Evolutionary conservation across 2,329 filamentous ascomycete genomes (phyloP), one percentile per base, ranked within the genome.

Genomic region (Paracoccidioides brasiliensis): DNA sequence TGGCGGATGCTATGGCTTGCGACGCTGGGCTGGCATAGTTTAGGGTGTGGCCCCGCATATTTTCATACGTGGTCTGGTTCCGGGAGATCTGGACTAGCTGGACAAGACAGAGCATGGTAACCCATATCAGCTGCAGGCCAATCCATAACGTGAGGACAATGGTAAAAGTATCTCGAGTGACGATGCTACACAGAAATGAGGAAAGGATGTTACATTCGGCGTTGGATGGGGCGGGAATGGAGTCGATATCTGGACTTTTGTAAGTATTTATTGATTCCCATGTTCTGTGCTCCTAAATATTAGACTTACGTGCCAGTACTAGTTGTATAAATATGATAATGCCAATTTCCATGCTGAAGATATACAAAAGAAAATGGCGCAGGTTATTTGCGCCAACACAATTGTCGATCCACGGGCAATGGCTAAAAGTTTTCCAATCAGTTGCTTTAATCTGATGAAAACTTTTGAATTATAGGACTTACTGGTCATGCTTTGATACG

Each of bases 321-420:
- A 96, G 68, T 68, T 80, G 81, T 61, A 95, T 80, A 61, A 90
- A 84, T 1, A 81, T 64, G 2, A 87, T 61, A 40, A 97, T 85
- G 35, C 89, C 89, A 14, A 86, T 60, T 55, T 89, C 86, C 59
- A 98, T 74, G 64, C 74, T 83, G 44, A 94, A 74, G 15, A 98
- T 80, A 68, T 97, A 98, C 52, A 96, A 75, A 65, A 96, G 86
- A 70, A 98, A 98, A 63, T 96, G 90, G 12, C 93, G 84, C 66
- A 97, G 87, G 69, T 97, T 98, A 74, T 97, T 97, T 60, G 93
- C 81, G 45, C 88, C 93, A 44, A 98, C 82, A 65, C 93, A 98
- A 71, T 96, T 97, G 72, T 95, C 87, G 30, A 97, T 88, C 93
- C 93, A 98, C 0, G 93, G 93, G 66, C 93, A 98, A 68, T 98